Evolutionary conservation across 2,329 filamentous ascomycete genomes (phyloP).

Genomic region (Beauveria sp.): DNA sequence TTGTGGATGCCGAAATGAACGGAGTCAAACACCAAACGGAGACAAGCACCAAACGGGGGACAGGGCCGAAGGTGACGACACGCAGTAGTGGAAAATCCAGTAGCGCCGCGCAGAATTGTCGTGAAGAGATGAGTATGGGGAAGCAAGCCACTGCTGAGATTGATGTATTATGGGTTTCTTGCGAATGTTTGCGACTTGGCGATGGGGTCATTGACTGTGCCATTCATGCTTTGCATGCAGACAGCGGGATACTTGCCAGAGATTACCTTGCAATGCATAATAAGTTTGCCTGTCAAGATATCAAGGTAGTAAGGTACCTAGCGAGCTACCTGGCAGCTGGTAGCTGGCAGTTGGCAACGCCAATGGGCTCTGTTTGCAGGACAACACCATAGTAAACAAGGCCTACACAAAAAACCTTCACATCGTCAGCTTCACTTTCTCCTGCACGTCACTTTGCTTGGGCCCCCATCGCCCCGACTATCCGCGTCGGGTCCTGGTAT

Average conservation of each 20-base stretch:
- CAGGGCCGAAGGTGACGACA: neutral
- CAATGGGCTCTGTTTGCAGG: neutral
- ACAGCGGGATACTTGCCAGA: too few species aligned
- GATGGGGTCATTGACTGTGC: neutral
- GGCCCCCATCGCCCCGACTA: neutral
- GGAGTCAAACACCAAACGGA: neutral
- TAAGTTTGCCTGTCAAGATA: neutral
- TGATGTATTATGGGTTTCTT: neutral
- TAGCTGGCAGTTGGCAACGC: too few species aligned
- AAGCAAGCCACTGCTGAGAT: neutral
- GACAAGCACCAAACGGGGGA: neutral
- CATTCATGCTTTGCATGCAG: neutral
- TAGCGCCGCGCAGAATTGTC: too few species aligned
- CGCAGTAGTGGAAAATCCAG: too few species aligned
- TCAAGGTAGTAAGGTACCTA: neutral
- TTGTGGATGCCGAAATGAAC: neutral
- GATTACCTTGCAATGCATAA: too few species aligned
- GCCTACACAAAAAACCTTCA: neutral
- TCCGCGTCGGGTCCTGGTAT: neutral
- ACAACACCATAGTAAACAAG: neutral
- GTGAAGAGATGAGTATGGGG: neutral
- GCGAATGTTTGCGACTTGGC: neutral
- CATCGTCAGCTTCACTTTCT: slow-evolving; percentile 1
- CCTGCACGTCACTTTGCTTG: neutral
- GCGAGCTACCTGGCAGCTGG: neutral